Percentiles rank a stretch among this genome's conserved stretches.
Conservation (phyloP, 2,329 filamentous ascomycete genomes). For the Aquanectria penicillioides region DNA sequence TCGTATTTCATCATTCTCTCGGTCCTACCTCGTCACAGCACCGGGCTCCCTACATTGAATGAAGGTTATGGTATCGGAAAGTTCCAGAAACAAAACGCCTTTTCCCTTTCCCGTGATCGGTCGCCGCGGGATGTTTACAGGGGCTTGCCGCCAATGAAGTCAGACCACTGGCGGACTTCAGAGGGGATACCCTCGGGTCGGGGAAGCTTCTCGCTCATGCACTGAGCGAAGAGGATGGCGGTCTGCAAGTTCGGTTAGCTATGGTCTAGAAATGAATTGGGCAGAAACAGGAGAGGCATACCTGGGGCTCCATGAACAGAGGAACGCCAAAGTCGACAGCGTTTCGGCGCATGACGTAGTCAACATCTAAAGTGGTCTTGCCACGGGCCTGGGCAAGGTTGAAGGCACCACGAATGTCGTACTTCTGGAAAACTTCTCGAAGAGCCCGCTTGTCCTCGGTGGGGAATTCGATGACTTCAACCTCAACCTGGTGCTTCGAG, state of each 20-base stretch:
- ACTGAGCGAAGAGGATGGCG: constrained; percentile 93
- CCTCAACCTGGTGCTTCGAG: constrained; percentile 72
- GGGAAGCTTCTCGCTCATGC: constrained; percentile 96
- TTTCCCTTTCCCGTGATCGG: constrained; percentile 18
- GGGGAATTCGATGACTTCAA: constrained; percentile 96
- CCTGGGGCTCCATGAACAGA: constrained; percentile 98
- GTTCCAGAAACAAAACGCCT: constrained; percentile 37
- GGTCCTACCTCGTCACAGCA: constrained; percentile 15
- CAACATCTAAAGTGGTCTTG: constrained; percentile 86
- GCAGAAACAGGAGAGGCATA: constrained; percentile 56
- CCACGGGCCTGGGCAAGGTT: constrained; percentile 88
- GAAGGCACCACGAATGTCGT: constrained; percentile 95
- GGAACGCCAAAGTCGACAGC: constrained; percentile 98
- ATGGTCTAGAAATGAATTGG: not conserved
- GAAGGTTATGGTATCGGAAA: constrained; percentile 23
- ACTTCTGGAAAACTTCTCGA: constrained; percentile 94
- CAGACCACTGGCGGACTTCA: constrained; percentile 93
- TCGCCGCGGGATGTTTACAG: constrained; percentile 60
- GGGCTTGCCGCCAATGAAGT: constrained; percentile 90
- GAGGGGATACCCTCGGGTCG: constrained; percentile 86
- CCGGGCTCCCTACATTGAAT: constrained; percentile 15
- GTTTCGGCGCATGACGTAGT: constrained; percentile 98
- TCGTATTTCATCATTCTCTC: constrained; percentile 6
- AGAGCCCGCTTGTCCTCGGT: constrained; percentile 95
- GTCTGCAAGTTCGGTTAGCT: constrained; percentile 68